Conservation (phyloP, 2,329 filamentous ascomycete species). For the Penicillium thymicola region DNA sequence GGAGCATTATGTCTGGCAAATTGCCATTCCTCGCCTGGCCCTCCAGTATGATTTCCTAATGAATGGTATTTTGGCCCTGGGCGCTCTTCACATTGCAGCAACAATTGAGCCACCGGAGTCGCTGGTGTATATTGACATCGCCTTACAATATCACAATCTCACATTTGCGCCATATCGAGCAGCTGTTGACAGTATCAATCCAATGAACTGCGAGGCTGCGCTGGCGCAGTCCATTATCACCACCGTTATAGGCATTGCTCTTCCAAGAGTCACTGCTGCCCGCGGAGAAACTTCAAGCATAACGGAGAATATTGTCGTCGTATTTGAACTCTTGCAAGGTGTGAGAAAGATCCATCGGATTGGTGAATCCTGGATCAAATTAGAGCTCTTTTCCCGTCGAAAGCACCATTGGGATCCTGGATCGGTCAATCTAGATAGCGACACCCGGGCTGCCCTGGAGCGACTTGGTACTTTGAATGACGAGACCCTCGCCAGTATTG, state of each 20-base stretch:
- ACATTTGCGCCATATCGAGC: conserved; percentile 35
- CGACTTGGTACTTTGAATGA: conserved; percentile 30
- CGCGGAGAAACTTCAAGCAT: conserved; percentile 31
- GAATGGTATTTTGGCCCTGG: conserved; percentile 41
- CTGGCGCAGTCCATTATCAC: conserved; percentile 39
- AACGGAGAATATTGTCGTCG: conserved; percentile 36
- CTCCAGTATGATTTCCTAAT: conserved; percentile 43
- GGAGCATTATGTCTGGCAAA: conserved; percentile 39
- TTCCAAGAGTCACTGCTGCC: conserved; percentile 32
- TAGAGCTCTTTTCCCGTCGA: conserved; percentile 50
- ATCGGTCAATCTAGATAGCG: conserved; percentile 20
- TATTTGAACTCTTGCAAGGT: conserved; percentile 37
- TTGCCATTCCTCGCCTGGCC: conserved; percentile 40
- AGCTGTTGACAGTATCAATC: conserved; percentile 35
- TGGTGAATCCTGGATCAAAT: conserved; percentile 44
- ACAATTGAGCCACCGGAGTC: conserved; percentile 28
- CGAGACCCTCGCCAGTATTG: conserved; percentile 23
- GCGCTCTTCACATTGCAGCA: conserved; percentile 41
- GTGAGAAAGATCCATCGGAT: conserved; percentile 35
- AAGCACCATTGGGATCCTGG: conserved; percentile 45
- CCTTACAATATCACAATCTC: conserved; percentile 36
- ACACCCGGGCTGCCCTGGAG: conserved; percentile 27
- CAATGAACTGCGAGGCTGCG: conserved; percentile 38
- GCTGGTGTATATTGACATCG: conserved; percentile 36
- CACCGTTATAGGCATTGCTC: conserved; percentile 35